Evolutionary conservation across 2,329 filamentous ascomycete genomes (phyloP).

Genomic region (Sclerotinia subarctica): DNA sequence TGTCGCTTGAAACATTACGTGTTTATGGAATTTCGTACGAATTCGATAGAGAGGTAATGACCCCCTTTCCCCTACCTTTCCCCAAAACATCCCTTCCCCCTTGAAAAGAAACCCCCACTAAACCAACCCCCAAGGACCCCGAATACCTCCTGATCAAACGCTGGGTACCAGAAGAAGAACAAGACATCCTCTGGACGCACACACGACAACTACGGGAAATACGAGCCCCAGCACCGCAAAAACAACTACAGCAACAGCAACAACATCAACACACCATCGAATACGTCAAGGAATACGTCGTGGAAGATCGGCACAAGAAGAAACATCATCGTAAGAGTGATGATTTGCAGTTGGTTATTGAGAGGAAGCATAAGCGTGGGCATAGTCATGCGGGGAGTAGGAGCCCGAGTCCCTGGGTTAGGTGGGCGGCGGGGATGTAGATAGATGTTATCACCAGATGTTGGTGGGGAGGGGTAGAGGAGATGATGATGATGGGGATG

Average conservation of each 20-base stretch:
- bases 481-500: neutral
- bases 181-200: conserved; percentile 70
- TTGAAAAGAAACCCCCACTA: neutral
- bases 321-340: conserved; percentile 24
- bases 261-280: conserved; percentile 21
- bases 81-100: neutral
- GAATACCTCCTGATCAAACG: conserved; percentile 71
- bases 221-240: conserved; percentile 27
- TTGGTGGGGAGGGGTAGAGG: neutral
- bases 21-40: conserved; percentile 56
- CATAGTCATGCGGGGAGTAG: conserved; percentile 9
- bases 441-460: neutral
- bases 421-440: conserved; percentile 19
- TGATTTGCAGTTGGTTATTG: conserved; percentile 20
- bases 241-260: neutral
- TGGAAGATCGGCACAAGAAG: conserved; percentile 35
- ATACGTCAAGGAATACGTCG: conserved; percentile 35
- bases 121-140: conserved; percentile 48
- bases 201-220: conserved; percentile 52
- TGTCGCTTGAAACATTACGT: conserved; percentile 60
- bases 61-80: neutral
- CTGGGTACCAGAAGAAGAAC: conserved; percentile 68
- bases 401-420: conserved; percentile 18
- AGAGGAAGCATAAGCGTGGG: conserved; percentile 16
- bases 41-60: conserved; percentile 42